phyloP scores from a whole-genome alignment of 2,329 filamentous ascomycete genomes.

The Nemania bipapillata region DNA sequence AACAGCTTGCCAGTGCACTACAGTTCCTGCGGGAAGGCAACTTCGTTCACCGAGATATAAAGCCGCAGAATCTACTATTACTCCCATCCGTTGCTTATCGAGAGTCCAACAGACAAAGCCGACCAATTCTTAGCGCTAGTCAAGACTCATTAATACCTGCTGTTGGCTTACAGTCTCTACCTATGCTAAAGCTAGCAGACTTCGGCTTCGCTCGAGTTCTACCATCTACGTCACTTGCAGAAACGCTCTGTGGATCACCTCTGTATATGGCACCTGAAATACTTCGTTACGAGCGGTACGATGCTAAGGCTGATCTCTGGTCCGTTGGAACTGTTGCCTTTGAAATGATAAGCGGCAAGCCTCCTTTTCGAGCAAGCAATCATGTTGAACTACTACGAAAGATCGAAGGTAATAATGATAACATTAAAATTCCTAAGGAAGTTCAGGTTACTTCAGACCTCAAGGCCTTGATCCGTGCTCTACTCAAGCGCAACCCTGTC shows the following conservation, averaged over 20 bases:
- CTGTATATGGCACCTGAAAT: constrained; percentile 99
- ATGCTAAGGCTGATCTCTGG: constrained; percentile 96
- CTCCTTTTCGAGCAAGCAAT: constrained; percentile 91
- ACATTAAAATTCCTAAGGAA: constrained; percentile 83
- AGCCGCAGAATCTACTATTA: constrained; percentile 93
- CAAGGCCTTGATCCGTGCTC: constrained; percentile 79
- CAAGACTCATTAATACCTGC: constrained; percentile 83
- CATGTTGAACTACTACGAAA: constrained; percentile 92
- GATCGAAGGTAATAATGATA: constrained; percentile 89
- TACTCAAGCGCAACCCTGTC: constrained; percentile 86
- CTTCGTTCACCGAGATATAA: constrained; percentile 95
- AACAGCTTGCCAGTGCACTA: constrained; percentile 91
- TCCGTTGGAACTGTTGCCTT: constrained; percentile 95
- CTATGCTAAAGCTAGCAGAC: constrained; percentile 97
- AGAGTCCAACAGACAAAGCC: constrained; percentile 67
- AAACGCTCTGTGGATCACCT: constrained; percentile 95
- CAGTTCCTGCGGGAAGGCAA: constrained; percentile 86
- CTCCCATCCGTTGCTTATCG: constrained; percentile 82
- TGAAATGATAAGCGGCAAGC: constrained; percentile 91
- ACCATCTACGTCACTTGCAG: constrained; percentile 88
- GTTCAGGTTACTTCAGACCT: constrained; percentile 77
- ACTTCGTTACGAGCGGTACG: constrained; percentile 94
- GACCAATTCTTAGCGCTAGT: constrained; percentile 79
- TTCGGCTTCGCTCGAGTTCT: constrained; percentile 97
- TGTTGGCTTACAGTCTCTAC: constrained; percentile 82